A percentile compares a stretch with the other conserved stretches of the same genome.
These are phyloP conservation scores for Artemisia argyi DNA, from an alignment of 129 eudicot species.

Conservation along the genomic window DNA sequence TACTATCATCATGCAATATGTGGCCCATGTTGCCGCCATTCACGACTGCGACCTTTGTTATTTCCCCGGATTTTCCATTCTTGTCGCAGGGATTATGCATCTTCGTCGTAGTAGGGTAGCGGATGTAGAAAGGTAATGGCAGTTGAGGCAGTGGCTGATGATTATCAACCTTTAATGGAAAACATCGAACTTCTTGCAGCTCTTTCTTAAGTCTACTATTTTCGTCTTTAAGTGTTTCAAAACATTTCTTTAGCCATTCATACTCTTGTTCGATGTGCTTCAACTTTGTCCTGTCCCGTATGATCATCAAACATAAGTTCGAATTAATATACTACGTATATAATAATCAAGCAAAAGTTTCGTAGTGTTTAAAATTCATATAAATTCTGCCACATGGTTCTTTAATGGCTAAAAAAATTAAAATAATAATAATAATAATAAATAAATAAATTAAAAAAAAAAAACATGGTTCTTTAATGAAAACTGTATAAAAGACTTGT, in stretches of 20 bases:
- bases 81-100: no score
- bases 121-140: constrained; percentile 25
- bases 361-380: neutral
- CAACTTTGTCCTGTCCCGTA: constrained; percentile 59
- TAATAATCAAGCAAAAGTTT: constrained; percentile 4
- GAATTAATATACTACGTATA: neutral
- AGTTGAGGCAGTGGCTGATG: constrained; percentile 17
- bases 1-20: constrained; percentile 8
- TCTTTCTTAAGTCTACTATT: constrained; percentile 64
- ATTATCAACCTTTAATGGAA: constrained; percentile 35
- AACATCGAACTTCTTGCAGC: constrained; percentile 40
- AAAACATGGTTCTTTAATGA: neutral
- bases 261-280: constrained; percentile 72
- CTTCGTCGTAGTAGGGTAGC: constrained; percentile 21
- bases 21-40: constrained; percentile 19
- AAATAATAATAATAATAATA: no score
- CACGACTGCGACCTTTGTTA: constrained; percentile 3
- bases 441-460: no score
- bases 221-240: constrained; percentile 58
- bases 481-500: no score
- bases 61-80: constrained; percentile 15
- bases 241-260: constrained; percentile 50
- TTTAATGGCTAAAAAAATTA: no score
- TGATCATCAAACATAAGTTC: no score
- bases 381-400: neutral